phyloP scores from a whole-genome alignment of 192 early-diverging fungal species.

The Pilaira anomala region DNA sequence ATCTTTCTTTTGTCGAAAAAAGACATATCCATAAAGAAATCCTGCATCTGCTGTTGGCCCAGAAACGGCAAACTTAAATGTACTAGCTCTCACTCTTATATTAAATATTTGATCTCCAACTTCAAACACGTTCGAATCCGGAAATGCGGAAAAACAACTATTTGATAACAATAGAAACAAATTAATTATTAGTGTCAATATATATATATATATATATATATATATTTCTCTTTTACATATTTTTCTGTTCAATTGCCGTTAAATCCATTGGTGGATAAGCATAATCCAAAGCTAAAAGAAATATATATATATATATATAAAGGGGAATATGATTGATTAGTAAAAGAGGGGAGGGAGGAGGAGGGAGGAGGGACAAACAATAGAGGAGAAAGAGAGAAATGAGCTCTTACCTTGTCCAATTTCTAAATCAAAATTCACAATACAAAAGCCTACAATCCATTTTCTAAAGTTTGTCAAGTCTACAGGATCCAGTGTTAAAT shows the following conservation, averaged over 20 bases:
- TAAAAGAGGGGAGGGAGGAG: background rate
- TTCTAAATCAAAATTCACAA: slow-evolving; percentile 83
- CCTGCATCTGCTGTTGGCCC: slow-evolving; percentile 55
- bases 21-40: slow-evolving; percentile 86
- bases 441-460: slow-evolving; percentile 72
- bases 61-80: slow-evolving; percentile 50
- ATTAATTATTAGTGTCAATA: background rate
- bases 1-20: slow-evolving; percentile 92
- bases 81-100: slow-evolving; percentile 64
- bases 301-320: too few relatives aligned
- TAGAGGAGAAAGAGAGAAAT: background rate
- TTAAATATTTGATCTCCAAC: slow-evolving; percentile 73
- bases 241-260: slow-evolving; percentile 64
- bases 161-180: background rate
- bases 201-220: too few relatives aligned
- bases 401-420: slow-evolving; percentile 60
- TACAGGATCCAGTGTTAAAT: slow-evolving; percentile 17
- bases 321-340: background rate
- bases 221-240: slow-evolving; percentile 52
- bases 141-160: slow-evolving; percentile 73
- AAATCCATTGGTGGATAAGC: slow-evolving; percentile 70
- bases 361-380: background rate
- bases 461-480: slow-evolving; percentile 50
- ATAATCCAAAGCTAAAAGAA: slow-evolving; percentile 61
- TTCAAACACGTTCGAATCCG: slow-evolving; percentile 73